Conservation (phyloP, 2,329 filamentous ascomycete genomes). For the Pseudogymnoascus destructans region DNA sequence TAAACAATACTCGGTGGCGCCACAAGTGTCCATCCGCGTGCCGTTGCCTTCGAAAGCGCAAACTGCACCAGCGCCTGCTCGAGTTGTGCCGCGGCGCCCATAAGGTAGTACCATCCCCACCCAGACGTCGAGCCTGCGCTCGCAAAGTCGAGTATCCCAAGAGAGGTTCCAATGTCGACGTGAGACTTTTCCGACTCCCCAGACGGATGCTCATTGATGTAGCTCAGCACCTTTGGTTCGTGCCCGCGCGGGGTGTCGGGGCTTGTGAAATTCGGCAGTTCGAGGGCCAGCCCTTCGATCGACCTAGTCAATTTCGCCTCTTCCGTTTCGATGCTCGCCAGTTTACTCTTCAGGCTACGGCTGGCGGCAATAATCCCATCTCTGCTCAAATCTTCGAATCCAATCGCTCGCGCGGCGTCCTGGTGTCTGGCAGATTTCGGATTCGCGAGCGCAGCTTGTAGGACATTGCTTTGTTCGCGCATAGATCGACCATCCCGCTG, state of each 20-base stretch:
- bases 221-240: constrained; percentile 52
- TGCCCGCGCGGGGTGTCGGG: constrained; percentile 58
- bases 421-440: constrained; percentile 34
- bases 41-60: constrained; percentile 59
- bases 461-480: constrained; percentile 51
- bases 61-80: constrained; percentile 90
- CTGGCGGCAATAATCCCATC: constrained; percentile 50
- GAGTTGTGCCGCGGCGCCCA: constrained; percentile 84
- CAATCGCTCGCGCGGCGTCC: constrained; percentile 15
- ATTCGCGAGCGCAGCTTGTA: constrained; percentile 45
- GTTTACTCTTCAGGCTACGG: constrained; percentile 46
- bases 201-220: constrained; percentile 64
- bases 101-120: constrained; percentile 96
- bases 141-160: constrained; percentile 85
- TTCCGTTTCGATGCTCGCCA: constrained; percentile 45
- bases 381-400: constrained; percentile 29
- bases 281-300: constrained; percentile 61
- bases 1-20: constrained; percentile 86
- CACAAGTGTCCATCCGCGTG: constrained; percentile 65
- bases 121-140: constrained; percentile 70
- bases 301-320: constrained; percentile 48
- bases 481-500: constrained; percentile 47
- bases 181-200: constrained; percentile 47
- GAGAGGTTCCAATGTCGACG: constrained; percentile 70
- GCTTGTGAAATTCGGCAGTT: constrained; percentile 79